Evolutionary conservation across 2,329 filamentous ascomycete species (phyloP).

Genomic region (Paracorniculantispora psalliotae): DNA sequence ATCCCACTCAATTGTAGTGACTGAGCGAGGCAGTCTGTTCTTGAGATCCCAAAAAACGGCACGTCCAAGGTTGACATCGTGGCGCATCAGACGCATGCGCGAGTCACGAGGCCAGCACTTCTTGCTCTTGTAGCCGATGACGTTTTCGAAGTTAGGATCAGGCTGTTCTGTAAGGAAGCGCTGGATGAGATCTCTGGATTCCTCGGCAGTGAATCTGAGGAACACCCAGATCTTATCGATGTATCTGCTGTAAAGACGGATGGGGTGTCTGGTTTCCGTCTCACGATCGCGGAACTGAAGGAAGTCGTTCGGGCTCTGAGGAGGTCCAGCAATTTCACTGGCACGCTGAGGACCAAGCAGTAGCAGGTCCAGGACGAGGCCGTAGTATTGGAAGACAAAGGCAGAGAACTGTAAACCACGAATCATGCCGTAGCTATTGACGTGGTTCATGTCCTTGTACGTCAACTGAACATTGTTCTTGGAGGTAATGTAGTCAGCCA

Average conservation of each 20-base stretch:
- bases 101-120: constrained; percentile 99
- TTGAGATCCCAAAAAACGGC: constrained; percentile 99
- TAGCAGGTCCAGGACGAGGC: constrained; percentile 87
- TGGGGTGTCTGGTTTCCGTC: constrained; percentile 89
- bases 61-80: constrained; percentile 94
- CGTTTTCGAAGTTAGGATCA: constrained; percentile 98
- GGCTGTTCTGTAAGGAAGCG: constrained; percentile 97
- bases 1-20: constrained; percentile 98
- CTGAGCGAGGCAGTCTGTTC: constrained; percentile 87
- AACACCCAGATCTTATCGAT: constrained; percentile 99
- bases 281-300: constrained; percentile 92
- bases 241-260: constrained; percentile 94
- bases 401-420: constrained; percentile 96
- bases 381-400: constrained; percentile 99
- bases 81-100: constrained; percentile 95
- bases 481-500: constrained; percentile 97
- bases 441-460: constrained; percentile 99
- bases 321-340: constrained; percentile 95
- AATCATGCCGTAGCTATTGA: constrained; percentile 98
- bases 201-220: constrained; percentile 86
- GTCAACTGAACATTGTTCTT: constrained; percentile 99
- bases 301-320: constrained; percentile 93
- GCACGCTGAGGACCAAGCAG: constrained; percentile 89
- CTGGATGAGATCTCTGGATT: constrained; percentile 93
- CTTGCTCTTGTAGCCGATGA: constrained; percentile 98